Conservation (phyloP, 1,284 basidiomycete genomes). For the Austroboletus rostrupii region DNA sequence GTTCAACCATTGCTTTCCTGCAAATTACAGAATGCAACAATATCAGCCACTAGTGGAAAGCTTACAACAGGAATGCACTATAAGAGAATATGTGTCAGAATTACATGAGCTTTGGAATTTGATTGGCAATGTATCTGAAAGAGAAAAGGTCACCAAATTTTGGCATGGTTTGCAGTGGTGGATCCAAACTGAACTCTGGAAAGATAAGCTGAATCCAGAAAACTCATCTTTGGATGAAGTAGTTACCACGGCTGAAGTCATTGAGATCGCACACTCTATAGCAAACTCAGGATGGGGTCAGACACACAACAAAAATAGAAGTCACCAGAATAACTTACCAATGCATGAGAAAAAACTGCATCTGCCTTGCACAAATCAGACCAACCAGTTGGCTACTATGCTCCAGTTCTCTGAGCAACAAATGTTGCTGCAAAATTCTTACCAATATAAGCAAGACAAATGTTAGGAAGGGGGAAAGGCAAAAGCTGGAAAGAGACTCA, state of each 20-base stretch:
- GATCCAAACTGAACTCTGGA: constrained; percentile 32
- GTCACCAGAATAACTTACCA: too few species aligned
- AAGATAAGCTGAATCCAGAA: neutral
- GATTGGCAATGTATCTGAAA: constrained; percentile 21
- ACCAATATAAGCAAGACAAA: too few species aligned
- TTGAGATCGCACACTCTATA: neutral
- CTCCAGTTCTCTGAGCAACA: too few species aligned
- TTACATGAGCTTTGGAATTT: constrained; percentile 25
- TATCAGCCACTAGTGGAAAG: too few species aligned
- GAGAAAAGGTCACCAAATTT: constrained; percentile 30
- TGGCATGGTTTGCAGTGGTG: constrained; percentile 30
- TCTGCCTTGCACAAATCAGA: too few species aligned
- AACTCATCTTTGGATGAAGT: neutral
- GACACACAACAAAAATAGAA: too few species aligned
- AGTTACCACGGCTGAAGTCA: neutral
- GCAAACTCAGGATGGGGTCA: too few species aligned
- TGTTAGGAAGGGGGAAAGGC: too few species aligned
- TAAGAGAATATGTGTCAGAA: constrained; percentile 21
- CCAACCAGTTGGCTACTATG: too few species aligned
- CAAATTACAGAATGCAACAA: constrained; percentile 14
- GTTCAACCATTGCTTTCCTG: constrained; percentile 33
- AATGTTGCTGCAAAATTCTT: too few species aligned
- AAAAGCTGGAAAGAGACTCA: too few species aligned
- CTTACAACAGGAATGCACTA: constrained; percentile 20
- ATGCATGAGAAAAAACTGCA: too few species aligned